Evolutionary conservation across 345 rosid genomes (phyloP), one percentile per base, ranked within the genome.

Genomic region (Draba incana): DNA sequence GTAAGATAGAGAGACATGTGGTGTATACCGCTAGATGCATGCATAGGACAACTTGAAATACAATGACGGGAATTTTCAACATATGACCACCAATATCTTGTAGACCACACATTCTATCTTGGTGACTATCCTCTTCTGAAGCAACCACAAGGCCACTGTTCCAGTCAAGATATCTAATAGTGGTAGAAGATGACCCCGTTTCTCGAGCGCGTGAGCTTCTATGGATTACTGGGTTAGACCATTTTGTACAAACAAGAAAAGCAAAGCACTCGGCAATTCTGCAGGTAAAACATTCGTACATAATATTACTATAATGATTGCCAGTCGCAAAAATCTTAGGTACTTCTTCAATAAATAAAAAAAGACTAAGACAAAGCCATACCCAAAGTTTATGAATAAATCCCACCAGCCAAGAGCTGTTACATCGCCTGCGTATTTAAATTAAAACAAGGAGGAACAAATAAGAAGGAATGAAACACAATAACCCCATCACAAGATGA

Each of bases 211-310:
- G 75, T 57, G 83, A 70, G 57, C 77, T 82, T 83, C 85, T 84
- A 77, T 94, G 99, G 71, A 94, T 94, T 63, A 79, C 81, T 63
- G 98, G 96, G 81, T 94, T 94, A n/a, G 98, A 91, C 99, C 99
- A 91, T 82, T 80, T 94, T 51, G 97, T 87, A 79, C 98, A 91
- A 72, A 94, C 98, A 61, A 94, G 90, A 76, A 86, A 94, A 51
- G 98, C 88, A 72, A 94, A 94, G 85, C 95, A 89, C 82, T 94
- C 95, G 25, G 99, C 98, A 77, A 91, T 86, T 70, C 99, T 94
- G 91, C 77, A 81, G 55, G 66, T 56, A 71, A 79, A 48, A 45
- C 13, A 81, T 13, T 35, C 12, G 37, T 57, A 59, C 33, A 3
- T 37, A 52, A 12, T 53, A 60, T 23, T 30, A 64, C 16, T 45